These are phyloP conservation scores for Sarocladium kiliense DNA, from an alignment of 2,329 filamentous ascomycete genomes.

Conservation along the genomic window DNA sequence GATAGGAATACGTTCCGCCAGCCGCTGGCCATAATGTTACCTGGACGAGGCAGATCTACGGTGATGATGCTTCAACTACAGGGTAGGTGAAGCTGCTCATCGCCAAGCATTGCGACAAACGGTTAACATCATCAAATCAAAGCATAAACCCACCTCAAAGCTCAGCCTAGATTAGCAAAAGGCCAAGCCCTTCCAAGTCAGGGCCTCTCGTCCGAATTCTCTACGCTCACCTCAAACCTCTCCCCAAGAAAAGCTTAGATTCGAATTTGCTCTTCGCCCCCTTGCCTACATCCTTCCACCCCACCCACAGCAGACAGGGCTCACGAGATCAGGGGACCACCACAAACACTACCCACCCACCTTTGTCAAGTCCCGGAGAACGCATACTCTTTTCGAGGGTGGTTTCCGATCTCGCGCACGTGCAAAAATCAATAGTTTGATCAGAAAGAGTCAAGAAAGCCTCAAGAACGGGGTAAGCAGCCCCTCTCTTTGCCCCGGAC, in stretches of 20 bases:
- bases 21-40: too few relatives aligned
- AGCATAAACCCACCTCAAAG: neutral
- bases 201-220: neutral
- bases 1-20: too few relatives aligned
- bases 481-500: neutral
- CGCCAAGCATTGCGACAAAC: too few relatives aligned
- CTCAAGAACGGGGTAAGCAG: neutral
- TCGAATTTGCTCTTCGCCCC: neutral
- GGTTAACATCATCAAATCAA: too few relatives aligned
- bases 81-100: too few relatives aligned
- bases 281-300: neutral
- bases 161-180: too few relatives aligned
- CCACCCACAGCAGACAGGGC: neutral
- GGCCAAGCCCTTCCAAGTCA: too few relatives aligned
- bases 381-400: conserved; percentile 9
- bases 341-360: neutral
- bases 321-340: conserved; percentile 6
- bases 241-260: neutral
- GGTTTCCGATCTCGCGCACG: conserved; percentile 6
- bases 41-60: too few relatives aligned
- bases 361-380: conserved; percentile 6
- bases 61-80: too few relatives aligned
- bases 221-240: neutral
- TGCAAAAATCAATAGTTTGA: conserved; percentile 4
- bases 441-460: neutral